A percentile compares a stretch with the other conserved stretches of the same genome.
These are phyloP conservation scores for Pseudonectria foliicola DNA, from an alignment of 2,329 filamentous ascomycete species.

Conservation along the genomic window DNA sequence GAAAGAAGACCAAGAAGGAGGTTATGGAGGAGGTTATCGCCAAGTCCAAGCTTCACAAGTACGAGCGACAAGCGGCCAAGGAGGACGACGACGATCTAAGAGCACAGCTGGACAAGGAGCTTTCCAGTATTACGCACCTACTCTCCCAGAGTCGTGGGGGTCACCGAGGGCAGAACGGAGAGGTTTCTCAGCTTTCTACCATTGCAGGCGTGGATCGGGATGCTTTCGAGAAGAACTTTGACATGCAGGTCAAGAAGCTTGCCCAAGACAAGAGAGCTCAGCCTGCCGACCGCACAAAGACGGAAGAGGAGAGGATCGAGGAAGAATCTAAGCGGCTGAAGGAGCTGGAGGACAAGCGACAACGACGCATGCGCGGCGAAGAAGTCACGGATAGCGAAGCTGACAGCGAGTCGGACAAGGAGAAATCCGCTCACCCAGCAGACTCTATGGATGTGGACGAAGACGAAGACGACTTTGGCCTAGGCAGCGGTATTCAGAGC, in stretches of 20 bases:
- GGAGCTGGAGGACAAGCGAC: conserved; percentile 73
- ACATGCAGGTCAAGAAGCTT: conserved; percentile 73
- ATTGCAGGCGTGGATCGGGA: conserved; percentile 54
- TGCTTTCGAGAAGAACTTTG: conserved; percentile 79
- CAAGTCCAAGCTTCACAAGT: conserved; percentile 93
- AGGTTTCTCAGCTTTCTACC: conserved; percentile 17
- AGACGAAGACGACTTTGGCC: conserved; percentile 51
- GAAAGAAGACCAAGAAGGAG: conserved; percentile 92
- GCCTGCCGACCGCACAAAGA: conserved; percentile 84
- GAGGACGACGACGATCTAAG: conserved; percentile 89
- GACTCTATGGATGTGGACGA: conserved; percentile 31
- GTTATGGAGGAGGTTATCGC: conserved; percentile 97
- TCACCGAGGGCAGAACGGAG: conserved; percentile 22
- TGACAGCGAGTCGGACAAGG: conserved; percentile 35
- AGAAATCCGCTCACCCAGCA: conserved; percentile 28
- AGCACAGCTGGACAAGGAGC: conserved; percentile 74
- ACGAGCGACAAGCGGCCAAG: conserved; percentile 84
- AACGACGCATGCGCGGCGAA: conserved; percentile 82
- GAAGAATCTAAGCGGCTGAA: conserved; percentile 72
- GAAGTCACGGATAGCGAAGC: conserved; percentile 60
- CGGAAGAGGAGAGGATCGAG: conserved; percentile 74
- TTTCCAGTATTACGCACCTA: conserved; percentile 68
- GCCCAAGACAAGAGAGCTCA: conserved; percentile 77
- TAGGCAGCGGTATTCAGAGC: conserved; percentile 46
- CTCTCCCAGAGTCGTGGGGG: conserved; percentile 47